Evolutionary conservation across 257 asterid species (phyloP), one percentile per base, ranked within the genome.

Genomic region (Solanum appendiculatum): DNA sequence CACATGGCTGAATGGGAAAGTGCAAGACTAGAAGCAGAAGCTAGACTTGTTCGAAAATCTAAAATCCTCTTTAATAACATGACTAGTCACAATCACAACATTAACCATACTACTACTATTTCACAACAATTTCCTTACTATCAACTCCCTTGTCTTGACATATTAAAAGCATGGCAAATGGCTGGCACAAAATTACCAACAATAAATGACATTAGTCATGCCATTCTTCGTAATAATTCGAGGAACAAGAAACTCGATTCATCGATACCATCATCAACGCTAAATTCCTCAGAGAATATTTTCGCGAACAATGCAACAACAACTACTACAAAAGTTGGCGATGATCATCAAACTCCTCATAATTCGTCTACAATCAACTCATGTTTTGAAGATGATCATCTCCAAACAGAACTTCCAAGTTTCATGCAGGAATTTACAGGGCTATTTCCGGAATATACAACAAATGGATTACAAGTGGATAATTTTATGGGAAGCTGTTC

Each of bases 1-100:
- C 92, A 90, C 31, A 87, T 89, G 87, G 92, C 90, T 40, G 91
- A 90, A 20, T 90, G 92, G 91, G 92, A 90, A 63, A 89, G 84
- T 68, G 91, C 92, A 75, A 36, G 91, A 27, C 90, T 89, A 1
- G 88, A 90, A 89, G 92, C 92, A 11, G 92, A 90, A 85, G 90
- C 90, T 1, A 69, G 91, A 2, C 87, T 88, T 3, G 89, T 75
- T 37, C 83, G 66, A 5, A 88, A 78, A 48, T 88, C 90, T 9
- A 5, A 21, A 44, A 29, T 34, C 37, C 2, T n/a, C 77, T 39
- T 46, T 29, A 29, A 80, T 46, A 80, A 46, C 20, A 46, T 40
- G 13, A 58, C n/a, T n/a, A 18, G 23, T 13, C 31, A 9, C 80
- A 54, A 20, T 13, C 6, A 34, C 54, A 34, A 56, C 33, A 82